These are phyloP conservation scores for Cladosporium oxysporum DNA, from an alignment of 2,329 filamentous ascomycete genomes.

Conservation along the genomic window DNA sequence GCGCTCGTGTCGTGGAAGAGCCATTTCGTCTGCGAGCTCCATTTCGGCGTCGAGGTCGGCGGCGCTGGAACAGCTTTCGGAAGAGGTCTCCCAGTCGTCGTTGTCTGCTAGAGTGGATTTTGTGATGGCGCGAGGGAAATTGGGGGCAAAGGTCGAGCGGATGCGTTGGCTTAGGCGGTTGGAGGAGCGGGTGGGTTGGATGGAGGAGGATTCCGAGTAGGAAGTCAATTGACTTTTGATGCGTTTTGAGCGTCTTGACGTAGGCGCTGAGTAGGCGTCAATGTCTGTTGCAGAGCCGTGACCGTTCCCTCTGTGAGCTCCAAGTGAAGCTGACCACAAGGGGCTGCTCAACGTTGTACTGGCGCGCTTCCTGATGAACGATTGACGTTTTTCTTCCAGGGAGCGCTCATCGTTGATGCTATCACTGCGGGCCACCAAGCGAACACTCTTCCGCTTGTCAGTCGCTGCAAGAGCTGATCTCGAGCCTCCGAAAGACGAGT, in stretches of 20 bases:
- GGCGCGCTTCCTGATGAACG: constrained; percentile 42
- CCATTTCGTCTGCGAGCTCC: constrained; percentile 27
- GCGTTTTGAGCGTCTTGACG: constrained; percentile 4
- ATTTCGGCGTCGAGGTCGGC: constrained; percentile 7
- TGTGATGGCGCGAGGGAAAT: constrained; percentile 31
- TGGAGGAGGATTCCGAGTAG: constrained; percentile 35
- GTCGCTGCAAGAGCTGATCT: constrained; percentile 22
- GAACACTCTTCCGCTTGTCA: constrained; percentile 42
- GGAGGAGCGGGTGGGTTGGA: constrained; percentile 31
- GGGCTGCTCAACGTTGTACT: constrained; percentile 39
- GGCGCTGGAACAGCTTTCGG: not conserved
- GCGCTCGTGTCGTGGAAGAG: constrained; percentile 34
- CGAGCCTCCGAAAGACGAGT: constrained; percentile 19
- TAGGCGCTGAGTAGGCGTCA: not conserved
- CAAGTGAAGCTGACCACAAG: constrained; percentile 40
- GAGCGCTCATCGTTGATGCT: constrained; percentile 41
- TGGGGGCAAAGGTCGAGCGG: constrained; percentile 32
- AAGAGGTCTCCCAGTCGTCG: constrained; percentile 24
- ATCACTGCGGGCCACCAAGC: constrained; percentile 41
- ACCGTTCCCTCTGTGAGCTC: not conserved
- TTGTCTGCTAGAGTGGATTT: constrained; percentile 19
- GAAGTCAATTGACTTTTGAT: constrained; percentile 25
- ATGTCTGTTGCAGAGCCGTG: constrained; percentile 3
- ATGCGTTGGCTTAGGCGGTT: constrained; percentile 31
- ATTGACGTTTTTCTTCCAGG: constrained; percentile 43